phyloP scores from a whole-genome alignment of 148 eudicot species.

The Nepenthes mirabilis region DNA sequence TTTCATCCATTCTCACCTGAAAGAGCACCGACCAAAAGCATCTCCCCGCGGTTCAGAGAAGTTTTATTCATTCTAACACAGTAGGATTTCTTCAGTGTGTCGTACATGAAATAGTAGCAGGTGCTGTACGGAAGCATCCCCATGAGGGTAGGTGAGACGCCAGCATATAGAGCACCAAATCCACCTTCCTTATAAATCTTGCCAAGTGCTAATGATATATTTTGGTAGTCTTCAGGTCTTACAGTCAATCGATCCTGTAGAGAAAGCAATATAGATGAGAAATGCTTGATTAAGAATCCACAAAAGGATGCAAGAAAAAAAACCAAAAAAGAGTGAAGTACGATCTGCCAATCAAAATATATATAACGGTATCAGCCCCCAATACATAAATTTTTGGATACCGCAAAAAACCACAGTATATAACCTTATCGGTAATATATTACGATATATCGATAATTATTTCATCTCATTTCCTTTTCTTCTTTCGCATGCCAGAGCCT shows the following conservation, averaged over 20 bases:
- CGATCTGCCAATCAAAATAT: too few species aligned
- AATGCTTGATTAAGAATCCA: too few species aligned
- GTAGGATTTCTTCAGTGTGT: constrained; percentile 68
- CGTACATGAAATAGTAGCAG: constrained; percentile 96
- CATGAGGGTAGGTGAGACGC: constrained; percentile 66
- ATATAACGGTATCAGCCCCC: too few species aligned
- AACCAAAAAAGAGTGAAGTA: too few species aligned
- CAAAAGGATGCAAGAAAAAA: too few species aligned
- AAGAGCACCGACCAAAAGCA: constrained; percentile 85
- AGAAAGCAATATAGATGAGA: neutral
- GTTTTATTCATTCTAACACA: constrained; percentile 58
- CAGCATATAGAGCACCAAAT: constrained; percentile 55
- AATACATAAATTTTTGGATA: too few species aligned
- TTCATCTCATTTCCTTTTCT: too few species aligned
- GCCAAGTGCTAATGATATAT: constrained; percentile 49
- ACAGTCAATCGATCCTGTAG: constrained; percentile 85
- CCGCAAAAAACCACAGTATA: too few species aligned
- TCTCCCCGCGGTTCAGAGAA: constrained; percentile 62
- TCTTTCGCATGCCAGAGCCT: too few species aligned
- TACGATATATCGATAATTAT: too few species aligned
- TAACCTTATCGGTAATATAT: too few species aligned
- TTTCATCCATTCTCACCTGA: constrained; percentile 40
- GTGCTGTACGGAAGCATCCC: constrained; percentile 99
- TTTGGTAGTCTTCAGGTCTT: constrained; percentile 80
- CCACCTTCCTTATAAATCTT: constrained; percentile 78